A percentile compares a stretch with the other conserved stretches of the same genome.
Evolutionary conservation across 805 yeast species (phyloP).

Genomic region (Tetrapisispora taiwanensis): DNA sequence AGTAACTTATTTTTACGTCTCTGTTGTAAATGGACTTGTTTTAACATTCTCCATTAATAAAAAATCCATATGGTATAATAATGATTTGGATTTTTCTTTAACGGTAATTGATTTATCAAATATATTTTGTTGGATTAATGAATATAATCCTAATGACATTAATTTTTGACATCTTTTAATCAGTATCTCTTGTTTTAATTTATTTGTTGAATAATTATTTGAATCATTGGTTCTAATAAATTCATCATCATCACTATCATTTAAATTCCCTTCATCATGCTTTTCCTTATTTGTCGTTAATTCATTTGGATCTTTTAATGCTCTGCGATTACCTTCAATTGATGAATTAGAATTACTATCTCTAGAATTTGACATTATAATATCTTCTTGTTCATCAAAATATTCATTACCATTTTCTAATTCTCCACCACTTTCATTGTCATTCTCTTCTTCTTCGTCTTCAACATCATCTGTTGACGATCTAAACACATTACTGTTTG

Average conservation of each 20-base stretch:
- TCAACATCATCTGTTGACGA: background rate
- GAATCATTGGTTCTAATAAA: constrained; percentile 10
- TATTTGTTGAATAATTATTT: background rate
- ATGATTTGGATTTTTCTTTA: constrained; percentile 26
- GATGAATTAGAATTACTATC: background rate
- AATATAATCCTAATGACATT: constrained; percentile 21
- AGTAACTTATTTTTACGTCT: too few species aligned
- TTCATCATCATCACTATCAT: constrained; percentile 4
- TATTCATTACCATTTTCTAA: background rate
- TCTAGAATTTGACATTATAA: background rate
- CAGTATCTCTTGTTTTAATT: background rate
- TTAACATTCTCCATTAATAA: constrained; percentile 10
- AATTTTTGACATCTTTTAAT: constrained; percentile 21
- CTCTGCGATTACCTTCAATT: background rate
- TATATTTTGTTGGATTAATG: constrained; percentile 21
- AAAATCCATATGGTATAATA: constrained; percentile 26
- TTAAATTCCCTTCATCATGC: background rate
- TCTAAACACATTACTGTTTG: background rate
- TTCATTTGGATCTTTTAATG: background rate
- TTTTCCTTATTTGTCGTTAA: background rate
- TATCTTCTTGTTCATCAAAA: background rate
- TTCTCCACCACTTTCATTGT: background rate
- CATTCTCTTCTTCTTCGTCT: background rate
- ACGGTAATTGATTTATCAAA: constrained; percentile 21
- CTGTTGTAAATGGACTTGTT: background rate